Evolutionary conservation across 371 early-diverging fungal genomes (phyloP), one percentile per base, ranked within the genome.

Genomic region (Dichotomocladium elegans): DNA sequence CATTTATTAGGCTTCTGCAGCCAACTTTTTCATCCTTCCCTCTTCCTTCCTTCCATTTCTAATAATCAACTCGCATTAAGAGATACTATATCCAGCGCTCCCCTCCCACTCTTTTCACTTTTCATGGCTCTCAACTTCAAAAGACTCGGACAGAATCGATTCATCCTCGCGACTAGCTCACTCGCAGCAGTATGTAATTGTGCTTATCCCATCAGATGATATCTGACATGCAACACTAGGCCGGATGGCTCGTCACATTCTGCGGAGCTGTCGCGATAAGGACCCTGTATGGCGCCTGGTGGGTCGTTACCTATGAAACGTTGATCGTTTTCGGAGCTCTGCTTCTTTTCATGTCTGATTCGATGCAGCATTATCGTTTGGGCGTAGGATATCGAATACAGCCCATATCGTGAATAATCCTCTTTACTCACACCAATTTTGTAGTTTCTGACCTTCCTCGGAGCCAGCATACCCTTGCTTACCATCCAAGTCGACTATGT

Each of bases 401-500:
- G n/a, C n/a, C n/a, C n/a, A n/a, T n/a, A n/a, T n/a, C n/a, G n/a
- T n/a, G n/a, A n/a, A n/a, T 10, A 19, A 34, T 15, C n/a, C 28
- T 10, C n/a, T 47, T 41, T 41, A 21, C 41, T n/a, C 6, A 43
- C 33, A 17, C 6, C 30, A 1, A 14, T n/a, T 17, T 22, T 31
- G 14, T 40, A 76, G 77, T 59, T 70, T 53, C 41, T 64, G 47
- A 47, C 73, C 25, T 61, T 72, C 45, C 44, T 76, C 26, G 70
- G 66, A 1, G 55, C 61, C 24, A 76, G 72, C 37, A 68, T 76
- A 48, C 70, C 76, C 14, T 37, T 72, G 33, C 54, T 76, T 31
- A 76, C 72, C 0, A 63, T 70, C 14, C 70, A 70, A 34, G 61
- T 70, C 17, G 77, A 70, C 44, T 71, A 66, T 55, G 70, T 74